These are phyloP conservation scores for Psophocarpus tetragonolobus DNA, from an alignment of 306 rosid species.

Conservation along the genomic window DNA sequence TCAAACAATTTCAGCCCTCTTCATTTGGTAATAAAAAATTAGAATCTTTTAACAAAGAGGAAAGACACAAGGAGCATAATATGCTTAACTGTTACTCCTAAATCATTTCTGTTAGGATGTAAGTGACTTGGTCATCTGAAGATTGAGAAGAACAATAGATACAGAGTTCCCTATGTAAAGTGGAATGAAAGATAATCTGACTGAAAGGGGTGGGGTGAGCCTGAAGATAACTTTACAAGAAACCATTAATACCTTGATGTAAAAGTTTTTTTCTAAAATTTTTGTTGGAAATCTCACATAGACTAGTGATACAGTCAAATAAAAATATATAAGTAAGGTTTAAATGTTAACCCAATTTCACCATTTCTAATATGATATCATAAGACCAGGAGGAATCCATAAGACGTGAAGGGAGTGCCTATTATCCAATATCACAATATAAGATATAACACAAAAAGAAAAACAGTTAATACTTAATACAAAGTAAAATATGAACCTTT, in stretches of 20 bases:
- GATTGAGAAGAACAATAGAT: not conserved
- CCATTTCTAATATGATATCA: too few species aligned
- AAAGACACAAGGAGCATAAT: not conserved
- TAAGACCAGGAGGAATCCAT: too few species aligned
- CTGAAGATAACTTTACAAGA: not conserved
- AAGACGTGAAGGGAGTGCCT: too few species aligned
- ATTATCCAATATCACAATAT: conserved; percentile 2
- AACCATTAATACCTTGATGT: not conserved
- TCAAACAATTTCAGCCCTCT: conserved; percentile 4
- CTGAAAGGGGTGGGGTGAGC: not conserved
- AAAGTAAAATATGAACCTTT: conserved; percentile 54
- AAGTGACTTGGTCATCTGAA: not conserved
- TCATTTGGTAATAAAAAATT: not conserved
- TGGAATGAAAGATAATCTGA: not conserved
- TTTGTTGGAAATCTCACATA: too few species aligned
- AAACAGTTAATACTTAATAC: not conserved
- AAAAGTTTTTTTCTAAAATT: not conserved
- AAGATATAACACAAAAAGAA: not conserved
- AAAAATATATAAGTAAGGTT: too few species aligned
- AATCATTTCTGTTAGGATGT: conserved; percentile 7
- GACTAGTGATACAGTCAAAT: too few species aligned
- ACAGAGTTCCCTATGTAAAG: not conserved
- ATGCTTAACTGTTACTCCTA: not conserved
- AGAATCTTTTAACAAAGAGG: not conserved
- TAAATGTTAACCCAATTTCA: too few species aligned